phyloP scores from a whole-genome alignment of 371 early-diverging fungal genomes.

The Fennellomyces sp. region DNA sequence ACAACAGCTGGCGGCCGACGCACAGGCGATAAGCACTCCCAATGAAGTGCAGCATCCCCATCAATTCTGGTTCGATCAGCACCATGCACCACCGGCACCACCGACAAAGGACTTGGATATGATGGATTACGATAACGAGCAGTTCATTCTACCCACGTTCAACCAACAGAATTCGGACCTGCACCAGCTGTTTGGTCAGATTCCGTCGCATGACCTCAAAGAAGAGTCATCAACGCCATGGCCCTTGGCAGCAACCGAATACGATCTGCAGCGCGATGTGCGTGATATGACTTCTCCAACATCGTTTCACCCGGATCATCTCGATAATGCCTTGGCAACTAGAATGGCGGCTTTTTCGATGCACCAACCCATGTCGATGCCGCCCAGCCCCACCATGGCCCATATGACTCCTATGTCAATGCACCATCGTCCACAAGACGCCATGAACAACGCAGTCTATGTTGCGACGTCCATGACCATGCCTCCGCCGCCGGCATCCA shows the following conservation, averaged over 20 bases:
- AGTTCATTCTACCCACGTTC: not conserved
- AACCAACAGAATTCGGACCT: constrained; percentile 9
- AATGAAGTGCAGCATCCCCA: not conserved
- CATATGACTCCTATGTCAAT: constrained; percentile 13
- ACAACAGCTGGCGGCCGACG: not conserved
- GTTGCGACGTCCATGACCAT: not conserved
- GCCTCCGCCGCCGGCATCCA: not conserved
- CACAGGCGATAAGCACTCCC: not conserved
- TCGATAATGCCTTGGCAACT: constrained; percentile 18
- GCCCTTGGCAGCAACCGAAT: constrained; percentile 7
- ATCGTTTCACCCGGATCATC: constrained; percentile 16
- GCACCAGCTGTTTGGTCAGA: too few relatives aligned
- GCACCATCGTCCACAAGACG: constrained; percentile 10
- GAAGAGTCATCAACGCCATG: constrained; percentile 1
- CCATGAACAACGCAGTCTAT: not conserved
- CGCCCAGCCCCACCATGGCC: constrained; percentile 20
- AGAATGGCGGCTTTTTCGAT: constrained; percentile 19
- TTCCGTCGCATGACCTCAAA: too few relatives aligned
- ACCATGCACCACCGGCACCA: not conserved
- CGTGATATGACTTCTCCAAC: constrained; percentile 5
- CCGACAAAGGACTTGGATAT: constrained; percentile 13
- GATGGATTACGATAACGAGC: constrained; percentile 10
- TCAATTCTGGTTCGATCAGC: not conserved
- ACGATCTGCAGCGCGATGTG: constrained; percentile 7
- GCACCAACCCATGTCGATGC: constrained; percentile 18